Evolutionary conservation across 1,284 basidiomycete genomes (phyloP).

Genomic region (Ustilago esculenta): DNA sequence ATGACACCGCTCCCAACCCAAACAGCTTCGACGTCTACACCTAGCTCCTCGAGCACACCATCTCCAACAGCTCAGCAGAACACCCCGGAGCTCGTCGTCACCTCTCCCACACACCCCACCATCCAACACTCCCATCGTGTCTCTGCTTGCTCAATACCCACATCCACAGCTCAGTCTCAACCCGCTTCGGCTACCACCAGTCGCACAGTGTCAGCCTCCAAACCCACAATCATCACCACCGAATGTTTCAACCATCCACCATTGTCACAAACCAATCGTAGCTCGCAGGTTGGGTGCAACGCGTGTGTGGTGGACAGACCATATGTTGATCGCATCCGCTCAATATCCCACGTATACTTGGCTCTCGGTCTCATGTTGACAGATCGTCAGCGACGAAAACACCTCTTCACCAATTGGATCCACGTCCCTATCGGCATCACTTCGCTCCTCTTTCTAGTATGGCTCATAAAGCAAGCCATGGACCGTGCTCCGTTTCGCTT

Average conservation of each 20-base stretch:
- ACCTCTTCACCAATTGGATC: slow-evolving; percentile 55
- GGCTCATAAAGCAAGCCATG: slow-evolving; percentile 51
- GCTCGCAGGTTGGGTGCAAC: slow-evolving; percentile 5
- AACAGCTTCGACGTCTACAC: no score
- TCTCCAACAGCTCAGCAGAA: no score
- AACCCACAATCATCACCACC: not conserved
- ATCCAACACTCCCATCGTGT: no score
- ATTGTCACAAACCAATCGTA: not conserved
- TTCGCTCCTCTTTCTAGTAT: slow-evolving; percentile 38
- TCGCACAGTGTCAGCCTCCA: no score
- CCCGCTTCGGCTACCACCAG: no score
- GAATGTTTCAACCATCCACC: no score
- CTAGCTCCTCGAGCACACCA: no score
- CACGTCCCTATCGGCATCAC: slow-evolving; percentile 56
- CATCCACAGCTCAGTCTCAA: no score
- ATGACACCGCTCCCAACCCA: no score
- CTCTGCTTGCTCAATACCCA: no score
- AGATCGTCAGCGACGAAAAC: slow-evolving; percentile 13
- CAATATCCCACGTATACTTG: slow-evolving; percentile 21
- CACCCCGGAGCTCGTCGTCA: no score
- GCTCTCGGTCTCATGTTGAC: slow-evolving; percentile 22
- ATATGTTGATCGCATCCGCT: slow-evolving; percentile 14
- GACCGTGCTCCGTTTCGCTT: slow-evolving; percentile 52
- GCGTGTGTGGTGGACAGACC: slow-evolving; percentile 16
- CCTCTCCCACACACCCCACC: no score